phyloP scores from a whole-genome alignment of 306 rosid genomes.

The Ormosia semicastrata region DNA sequence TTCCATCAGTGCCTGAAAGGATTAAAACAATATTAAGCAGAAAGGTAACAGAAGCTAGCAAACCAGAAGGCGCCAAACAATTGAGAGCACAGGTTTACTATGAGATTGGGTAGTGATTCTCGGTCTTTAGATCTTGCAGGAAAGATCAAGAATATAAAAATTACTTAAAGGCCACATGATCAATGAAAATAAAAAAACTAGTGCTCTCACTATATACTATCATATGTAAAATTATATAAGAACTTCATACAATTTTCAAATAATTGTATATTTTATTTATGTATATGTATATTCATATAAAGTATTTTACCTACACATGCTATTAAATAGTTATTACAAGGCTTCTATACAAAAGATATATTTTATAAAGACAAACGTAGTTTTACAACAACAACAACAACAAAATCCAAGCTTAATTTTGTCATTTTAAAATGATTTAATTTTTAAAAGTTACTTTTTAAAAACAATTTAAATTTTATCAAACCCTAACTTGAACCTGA shows the following conservation, averaged over 20 bases:
- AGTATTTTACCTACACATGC: neutral
- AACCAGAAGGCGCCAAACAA: neutral
- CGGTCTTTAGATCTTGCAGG: neutral
- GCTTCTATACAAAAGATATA: neutral
- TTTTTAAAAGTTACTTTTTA: neutral
- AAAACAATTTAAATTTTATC: neutral
- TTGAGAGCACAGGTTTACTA: neutral
- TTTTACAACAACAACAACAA: no score
- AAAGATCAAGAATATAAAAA: neutral
- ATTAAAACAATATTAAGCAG: constrained; percentile 25
- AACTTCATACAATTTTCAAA: neutral
- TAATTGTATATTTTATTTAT: neutral
- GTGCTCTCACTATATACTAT: neutral
- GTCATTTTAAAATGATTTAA: neutral
- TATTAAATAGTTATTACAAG: neutral
- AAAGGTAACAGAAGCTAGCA: constrained; percentile 1
- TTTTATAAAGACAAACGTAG: neutral
- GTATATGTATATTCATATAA: neutral
- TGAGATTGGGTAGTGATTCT: neutral
- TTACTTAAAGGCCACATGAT: neutral
- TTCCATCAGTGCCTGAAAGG: constrained; percentile 85
- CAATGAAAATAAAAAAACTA: neutral
- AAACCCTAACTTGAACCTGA: neutral
- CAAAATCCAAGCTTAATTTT: neutral
- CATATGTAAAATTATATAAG: neutral